phyloP scores from a whole-genome alignment of 2,329 filamentous ascomycete species.

The Aspergillus fumigatus region DNA sequence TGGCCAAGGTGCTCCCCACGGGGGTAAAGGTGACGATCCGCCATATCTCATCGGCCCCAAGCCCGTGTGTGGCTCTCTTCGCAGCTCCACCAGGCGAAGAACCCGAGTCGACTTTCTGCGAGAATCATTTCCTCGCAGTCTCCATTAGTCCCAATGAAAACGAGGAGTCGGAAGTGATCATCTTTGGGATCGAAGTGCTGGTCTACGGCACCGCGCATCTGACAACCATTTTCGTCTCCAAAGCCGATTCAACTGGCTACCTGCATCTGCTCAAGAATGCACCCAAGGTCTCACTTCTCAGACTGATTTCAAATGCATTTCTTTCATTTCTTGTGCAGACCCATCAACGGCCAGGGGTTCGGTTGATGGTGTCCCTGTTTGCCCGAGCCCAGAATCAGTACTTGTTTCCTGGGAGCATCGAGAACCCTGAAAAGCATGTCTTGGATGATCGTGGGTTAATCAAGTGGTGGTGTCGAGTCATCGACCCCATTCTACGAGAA shows the following conservation, averaged over 20 bases:
- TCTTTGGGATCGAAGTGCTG: constrained; percentile 81
- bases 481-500: constrained; percentile 67
- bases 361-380: constrained; percentile 81
- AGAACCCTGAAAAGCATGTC: constrained; percentile 82
- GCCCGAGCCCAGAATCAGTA: constrained; percentile 91
- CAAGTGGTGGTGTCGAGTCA: constrained; percentile 89
- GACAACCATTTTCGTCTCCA: constrained; percentile 90
- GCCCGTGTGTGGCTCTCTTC: constrained; percentile 69
- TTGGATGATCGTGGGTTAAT: constrained; percentile 85
- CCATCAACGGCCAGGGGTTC: constrained; percentile 59
- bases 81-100: constrained; percentile 67
- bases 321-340: constrained; percentile 68
- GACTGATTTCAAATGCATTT: constrained; percentile 69
- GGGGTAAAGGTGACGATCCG: constrained; percentile 64
- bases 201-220: constrained; percentile 77
- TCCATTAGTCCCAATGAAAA: constrained; percentile 40
- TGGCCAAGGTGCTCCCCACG: constrained; percentile 51
- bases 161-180: constrained; percentile 53
- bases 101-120: constrained; percentile 75
- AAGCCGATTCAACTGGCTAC: constrained; percentile 94
- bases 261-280: constrained; percentile 60
- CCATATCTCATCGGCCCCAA: constrained; percentile 83
- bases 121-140: constrained; percentile 72
- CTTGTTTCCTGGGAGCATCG: constrained; percentile 84
- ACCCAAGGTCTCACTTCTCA: constrained; percentile 63